These are phyloP conservation scores for Ceratobasidium sp. DNA, from an alignment of 1,284 basidiomycete genomes.

Conservation along the genomic window DNA sequence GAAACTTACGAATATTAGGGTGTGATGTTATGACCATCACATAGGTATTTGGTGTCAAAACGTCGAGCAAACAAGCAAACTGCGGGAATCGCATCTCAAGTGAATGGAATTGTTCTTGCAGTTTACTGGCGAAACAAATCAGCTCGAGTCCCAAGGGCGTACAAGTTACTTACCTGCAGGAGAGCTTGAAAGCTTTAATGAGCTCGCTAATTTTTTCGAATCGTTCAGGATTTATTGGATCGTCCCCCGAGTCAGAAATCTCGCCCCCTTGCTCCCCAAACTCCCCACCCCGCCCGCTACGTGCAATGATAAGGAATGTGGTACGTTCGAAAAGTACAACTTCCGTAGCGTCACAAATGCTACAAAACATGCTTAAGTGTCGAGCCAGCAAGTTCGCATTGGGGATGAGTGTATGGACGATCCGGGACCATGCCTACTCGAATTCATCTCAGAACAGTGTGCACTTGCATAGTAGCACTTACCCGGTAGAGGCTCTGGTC, in stretches of 20 bases:
- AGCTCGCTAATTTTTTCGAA: constrained; percentile 96
- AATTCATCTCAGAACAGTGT: constrained; percentile 22
- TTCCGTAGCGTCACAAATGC: constrained; percentile 86
- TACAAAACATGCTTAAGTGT: constrained; percentile 84
- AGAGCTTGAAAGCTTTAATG: constrained; percentile 92
- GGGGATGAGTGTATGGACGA: constrained; percentile 95
- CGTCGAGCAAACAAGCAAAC: constrained; percentile 91
- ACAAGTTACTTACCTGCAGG: constrained; percentile 72
- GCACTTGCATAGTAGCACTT: constrained; percentile 46
- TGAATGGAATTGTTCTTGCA: constrained; percentile 77
- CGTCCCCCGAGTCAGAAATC: constrained; percentile 48
- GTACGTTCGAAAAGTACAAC: constrained; percentile 96
- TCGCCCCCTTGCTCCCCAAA: constrained; percentile 49
- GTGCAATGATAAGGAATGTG: constrained; percentile 94
- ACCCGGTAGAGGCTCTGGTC: constrained; percentile 97
- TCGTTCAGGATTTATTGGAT: constrained; percentile 71
- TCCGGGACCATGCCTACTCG: constrained; percentile 91
- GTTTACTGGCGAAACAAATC: constrained; percentile 47
- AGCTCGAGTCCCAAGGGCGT: neutral
- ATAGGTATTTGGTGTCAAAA: constrained; percentile 92
- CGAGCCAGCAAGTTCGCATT: constrained; percentile 86
- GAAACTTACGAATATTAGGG: constrained; percentile 76
- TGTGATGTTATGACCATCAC: constrained; percentile 88
- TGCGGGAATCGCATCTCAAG: constrained; percentile 81
- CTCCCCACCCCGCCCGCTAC: constrained; percentile 43